Evolutionary conservation across 139 green algal species (phyloP).

Genomic region (Marvania coccoides): DNA sequence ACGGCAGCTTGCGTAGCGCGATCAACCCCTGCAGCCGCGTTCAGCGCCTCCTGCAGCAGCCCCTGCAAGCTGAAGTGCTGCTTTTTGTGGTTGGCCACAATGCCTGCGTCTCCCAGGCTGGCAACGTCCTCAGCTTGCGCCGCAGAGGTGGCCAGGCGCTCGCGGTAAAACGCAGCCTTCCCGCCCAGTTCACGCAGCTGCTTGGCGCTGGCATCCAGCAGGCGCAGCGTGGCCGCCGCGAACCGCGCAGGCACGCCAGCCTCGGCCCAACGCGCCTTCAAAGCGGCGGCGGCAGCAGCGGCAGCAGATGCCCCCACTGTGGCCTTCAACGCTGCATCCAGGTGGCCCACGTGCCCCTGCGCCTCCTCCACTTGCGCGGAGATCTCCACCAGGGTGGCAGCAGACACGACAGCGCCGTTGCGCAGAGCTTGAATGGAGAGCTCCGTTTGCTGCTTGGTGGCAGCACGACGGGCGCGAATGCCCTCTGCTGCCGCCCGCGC

Average conservation of each 20-base stretch:
- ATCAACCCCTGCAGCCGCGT: not conserved
- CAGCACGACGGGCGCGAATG: not conserved
- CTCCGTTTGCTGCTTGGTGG: not conserved
- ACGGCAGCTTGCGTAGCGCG: not conserved
- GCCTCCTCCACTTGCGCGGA: not conserved
- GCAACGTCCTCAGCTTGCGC: slow-evolving; percentile 12
- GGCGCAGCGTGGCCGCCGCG: slow-evolving; percentile 2
- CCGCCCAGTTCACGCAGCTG: slow-evolving; percentile 12
- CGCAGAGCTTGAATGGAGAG: not conserved
- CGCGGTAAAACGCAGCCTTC: slow-evolving; percentile 22
- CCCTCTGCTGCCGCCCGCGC: not conserved
- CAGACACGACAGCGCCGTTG: not conserved
- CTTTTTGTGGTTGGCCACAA: slow-evolving; percentile 2
- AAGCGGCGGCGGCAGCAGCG: not conserved
- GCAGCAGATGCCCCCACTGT: not conserved
- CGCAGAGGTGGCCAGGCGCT: slow-evolving; percentile 4
- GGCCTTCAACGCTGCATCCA: not conserved
- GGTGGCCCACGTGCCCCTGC: not conserved
- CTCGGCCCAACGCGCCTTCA: not conserved
- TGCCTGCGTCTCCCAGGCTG: slow-evolving; percentile 7
- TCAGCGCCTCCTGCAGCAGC: not conserved
- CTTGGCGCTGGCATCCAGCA: slow-evolving; percentile 5
- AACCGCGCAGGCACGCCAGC: slow-evolving; percentile 8
- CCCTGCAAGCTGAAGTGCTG: not conserved
- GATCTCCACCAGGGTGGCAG: not conserved